Evolutionary conservation across 805 yeast genomes (phyloP), one percentile per base, ranked within the genome.

Genomic region (Candida schatavii): DNA sequence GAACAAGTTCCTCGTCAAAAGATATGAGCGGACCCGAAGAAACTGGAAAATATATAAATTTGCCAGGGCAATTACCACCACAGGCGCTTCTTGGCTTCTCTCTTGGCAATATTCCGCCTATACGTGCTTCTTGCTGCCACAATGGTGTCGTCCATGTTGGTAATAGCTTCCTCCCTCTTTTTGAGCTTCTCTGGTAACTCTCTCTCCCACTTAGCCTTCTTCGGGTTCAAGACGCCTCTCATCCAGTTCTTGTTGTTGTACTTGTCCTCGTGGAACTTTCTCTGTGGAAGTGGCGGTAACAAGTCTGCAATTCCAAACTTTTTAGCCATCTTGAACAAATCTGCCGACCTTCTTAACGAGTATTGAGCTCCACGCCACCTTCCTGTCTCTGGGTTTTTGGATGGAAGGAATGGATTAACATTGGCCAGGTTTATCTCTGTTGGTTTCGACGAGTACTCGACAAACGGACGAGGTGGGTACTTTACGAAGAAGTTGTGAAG

Each of bases 341-440:
- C 96, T 15, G 90, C 80, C 55, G 87, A 89, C 54, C 91, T 78
- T 66, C 96, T 78, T 55, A 83, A 68, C 6, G 96, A 86, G 64
- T 78, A 86, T 50, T 80, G 74, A 20, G 97, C 87, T 45, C 80
- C 79, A 54, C 87, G 95, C 68, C 82, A 79, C 51, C 67, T 72
- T n/a, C 84, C 78, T 18, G 95, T 88, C 18, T 84, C 77, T 17
- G 95, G 88, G 61, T 89, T 89, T 55, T 77, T 84, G 62, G 88
- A 89, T 19, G 95, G 83, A 42, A 88, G 62, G 62, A 90, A 90
- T 40, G 97, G 97, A 63, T 90, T 90, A 51, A 89, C 85, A 46
- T 78, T 77, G 18, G 77, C 74, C 37, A 88, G 90, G 37, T 66
- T 68, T 18, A 86, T 81, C 22, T 78, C 66, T 2, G 86, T 77